Conservation (phyloP, 495 filamentous ascomycete species). For the Neurospora sp. region DNA sequence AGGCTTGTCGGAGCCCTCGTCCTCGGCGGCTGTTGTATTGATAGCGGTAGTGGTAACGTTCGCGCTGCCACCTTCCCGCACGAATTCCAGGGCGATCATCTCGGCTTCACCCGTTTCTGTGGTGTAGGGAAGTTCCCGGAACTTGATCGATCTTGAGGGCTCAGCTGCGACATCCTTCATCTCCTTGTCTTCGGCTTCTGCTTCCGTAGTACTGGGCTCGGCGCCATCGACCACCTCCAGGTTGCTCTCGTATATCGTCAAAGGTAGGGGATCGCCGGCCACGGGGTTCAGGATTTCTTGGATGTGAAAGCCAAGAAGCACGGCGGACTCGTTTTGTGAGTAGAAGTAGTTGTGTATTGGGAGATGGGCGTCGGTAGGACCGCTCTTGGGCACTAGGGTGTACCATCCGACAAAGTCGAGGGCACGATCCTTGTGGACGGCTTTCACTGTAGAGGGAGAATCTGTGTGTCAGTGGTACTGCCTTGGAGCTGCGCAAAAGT, state of each 20-base stretch:
- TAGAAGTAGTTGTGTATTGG: slow-evolving; percentile 70
- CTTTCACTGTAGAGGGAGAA: slow-evolving; percentile 53
- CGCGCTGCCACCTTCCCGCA: slow-evolving; percentile 63
- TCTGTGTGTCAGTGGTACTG: not conserved
- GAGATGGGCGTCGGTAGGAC: slow-evolving; percentile 57
- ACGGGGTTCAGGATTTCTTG: slow-evolving; percentile 41
- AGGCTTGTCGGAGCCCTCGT: slow-evolving; percentile 20
- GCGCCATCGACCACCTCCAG: slow-evolving; percentile 51
- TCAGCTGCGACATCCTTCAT: slow-evolving; percentile 65
- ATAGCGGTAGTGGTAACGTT: slow-evolving; percentile 54
- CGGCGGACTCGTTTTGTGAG: slow-evolving; percentile 72
- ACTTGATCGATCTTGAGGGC: slow-evolving; percentile 49
- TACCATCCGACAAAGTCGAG: slow-evolving; percentile 96
- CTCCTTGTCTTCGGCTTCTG: slow-evolving; percentile 47
- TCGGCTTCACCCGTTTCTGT: slow-evolving; percentile 93
- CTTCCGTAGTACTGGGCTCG: slow-evolving; percentile 28
- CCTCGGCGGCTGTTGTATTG: slow-evolving; percentile 8
- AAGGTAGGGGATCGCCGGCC: slow-evolving; percentile 68
- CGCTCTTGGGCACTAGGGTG: slow-evolving; percentile 64
- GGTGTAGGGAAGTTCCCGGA: slow-evolving; percentile 73
- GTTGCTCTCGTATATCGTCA: slow-evolving; percentile 83
- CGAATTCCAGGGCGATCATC: slow-evolving; percentile 92
- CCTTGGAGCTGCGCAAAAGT: not conserved
- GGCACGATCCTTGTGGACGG: slow-evolving; percentile 71
- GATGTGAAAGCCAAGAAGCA: slow-evolving; percentile 79